Base-by-base conservation (phyloP, 164 flowering plant species). In the Hamamelis virginiana region DNA sequence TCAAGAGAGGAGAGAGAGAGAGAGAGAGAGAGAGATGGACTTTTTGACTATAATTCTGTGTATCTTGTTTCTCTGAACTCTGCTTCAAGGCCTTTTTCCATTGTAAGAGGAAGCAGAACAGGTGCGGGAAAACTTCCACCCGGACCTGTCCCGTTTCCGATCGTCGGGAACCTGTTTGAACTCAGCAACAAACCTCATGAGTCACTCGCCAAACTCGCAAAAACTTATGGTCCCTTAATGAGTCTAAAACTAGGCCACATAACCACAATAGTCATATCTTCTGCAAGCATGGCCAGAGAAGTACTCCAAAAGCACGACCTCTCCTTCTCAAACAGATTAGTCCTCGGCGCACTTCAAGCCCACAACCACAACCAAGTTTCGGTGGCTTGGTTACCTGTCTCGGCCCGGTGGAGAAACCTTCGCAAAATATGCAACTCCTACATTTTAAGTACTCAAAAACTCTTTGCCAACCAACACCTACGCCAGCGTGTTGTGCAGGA, bases 251-350 rank as follows among this genome's bases (percentile, higher is more conserved):
- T 68, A 8, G 71, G 71, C 21, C n/a, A 26, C 43, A 46, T 22
- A n/a, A 68, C 75, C n/a, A 73, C 71, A 14, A 22, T 73, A 1
- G 67, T 73, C 27, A 55, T 45, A 9, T 73, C 75, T n/a, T 67
- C 75, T 5, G 46, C 71, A 0, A 10, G 45, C 26, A 26, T 45
- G n/a, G 71, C 71, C 41, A 73, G 19, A 56, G 47, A 60, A 52
- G 33, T 73, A 14, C 71, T 73, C 43, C 64, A 26, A 47, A 68
- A 59, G 26, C 56, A 58, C 5, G 71, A 68, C 44, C 63, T 57
- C 5, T 22, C 47, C 9, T 59, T 68, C 53, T 18, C 52, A 19
- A 46, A 33, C 1, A 48, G 71, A 8, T 33, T 26, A 14, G n/a
- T 73, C 28, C 60, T 71, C 1, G 71, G 67, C 47, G 57, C 62